These are phyloP conservation scores for Wickerhamomyces sp. DNA, from an alignment of 1,139 yeast species.

Conservation along the genomic window DNA sequence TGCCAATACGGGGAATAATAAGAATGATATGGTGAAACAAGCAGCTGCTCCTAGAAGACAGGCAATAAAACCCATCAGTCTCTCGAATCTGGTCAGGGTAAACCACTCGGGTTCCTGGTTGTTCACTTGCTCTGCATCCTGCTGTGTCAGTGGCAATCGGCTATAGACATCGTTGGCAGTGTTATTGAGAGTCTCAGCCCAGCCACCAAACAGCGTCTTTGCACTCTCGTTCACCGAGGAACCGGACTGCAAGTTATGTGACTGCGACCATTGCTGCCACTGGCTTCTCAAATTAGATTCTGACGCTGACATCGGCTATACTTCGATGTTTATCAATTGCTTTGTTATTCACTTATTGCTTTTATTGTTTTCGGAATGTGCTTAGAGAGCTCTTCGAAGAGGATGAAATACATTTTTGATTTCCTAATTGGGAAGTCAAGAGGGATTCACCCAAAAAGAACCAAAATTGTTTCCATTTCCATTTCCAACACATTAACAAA, in stretches of 20 bases:
- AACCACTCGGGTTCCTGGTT: slow-evolving; percentile 57
- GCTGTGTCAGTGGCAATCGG: slow-evolving; percentile 49
- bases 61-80: slow-evolving; percentile 71
- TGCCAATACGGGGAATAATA: slow-evolving; percentile 84
- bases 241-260: slow-evolving; percentile 24
- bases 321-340: too few relatives aligned
- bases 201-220: slow-evolving; percentile 32
- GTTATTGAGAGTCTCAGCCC: slow-evolving; percentile 36
- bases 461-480: too few relatives aligned
- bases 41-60: slow-evolving; percentile 73
- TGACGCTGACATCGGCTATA: slow-evolving; percentile 2
- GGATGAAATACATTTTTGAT: too few relatives aligned
- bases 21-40: slow-evolving; percentile 78
- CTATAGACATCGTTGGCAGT: slow-evolving; percentile 43
- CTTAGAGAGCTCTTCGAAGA: background rate
- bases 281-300: slow-evolving; percentile 30
- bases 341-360: too few relatives aligned
- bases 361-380: background rate
- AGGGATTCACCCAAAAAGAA: too few relatives aligned
- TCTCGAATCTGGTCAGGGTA: slow-evolving; percentile 67
- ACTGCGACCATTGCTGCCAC: slow-evolving; percentile 33
- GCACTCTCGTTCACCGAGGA: slow-evolving; percentile 30
- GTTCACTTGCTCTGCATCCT: slow-evolving; percentile 37
- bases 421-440: slow-evolving; percentile 11
- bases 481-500: too few relatives aligned